Evolutionary conservation across 2,329 filamentous ascomycete species (phyloP), one percentile per base, ranked within the genome.

Genomic region (Aspergillus phoenicis): DNA sequence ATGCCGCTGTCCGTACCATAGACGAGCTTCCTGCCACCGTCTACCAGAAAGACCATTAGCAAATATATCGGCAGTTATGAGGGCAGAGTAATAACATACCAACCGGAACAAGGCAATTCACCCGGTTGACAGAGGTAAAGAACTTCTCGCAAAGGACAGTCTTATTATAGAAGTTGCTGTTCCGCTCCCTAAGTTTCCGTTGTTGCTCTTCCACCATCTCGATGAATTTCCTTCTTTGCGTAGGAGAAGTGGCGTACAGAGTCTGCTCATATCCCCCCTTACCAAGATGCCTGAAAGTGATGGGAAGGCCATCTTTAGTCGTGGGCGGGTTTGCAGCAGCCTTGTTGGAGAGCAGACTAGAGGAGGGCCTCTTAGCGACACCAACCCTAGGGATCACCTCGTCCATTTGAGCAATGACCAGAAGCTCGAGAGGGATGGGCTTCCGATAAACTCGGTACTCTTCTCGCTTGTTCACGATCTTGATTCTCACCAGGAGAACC

Each of bases 391-490:
- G 93, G 45, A 97, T 91, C 30, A 98, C 89, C 74, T 97, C 93
- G 57, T 98, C 94, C 94, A 99, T 98, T 74, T 98, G 94, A 57
- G 90, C 89, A 68, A 99, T 98, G 24, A 95, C 89, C 15, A 99
- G 84, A 6, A 99, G 83, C 75, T 99, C 95, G 33, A 99, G 81
- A 13, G 95, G 95, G 67, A 99, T 99, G 0, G 95, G 95, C 81
- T 93, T 91, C 70, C 93, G 87, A 77, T 98, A 98, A 0, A 97
- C 95, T 74, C 96, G 95, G 63, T 96, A 89, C 73, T 98, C 94
- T 75, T 99, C 95, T 47, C 87, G 87, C 81, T 98, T 98, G 75
- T 95, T 96, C 61, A 91, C 90, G 62, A 90, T 89, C 80, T 98
- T 99, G 66, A 93, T 89, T 56, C 93, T 87, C 66, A 97, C 95